These are phyloP conservation scores for Trichosporon sp. DNA, from an alignment of 1,284 basidiomycete genomes.

Conservation along the genomic window DNA sequence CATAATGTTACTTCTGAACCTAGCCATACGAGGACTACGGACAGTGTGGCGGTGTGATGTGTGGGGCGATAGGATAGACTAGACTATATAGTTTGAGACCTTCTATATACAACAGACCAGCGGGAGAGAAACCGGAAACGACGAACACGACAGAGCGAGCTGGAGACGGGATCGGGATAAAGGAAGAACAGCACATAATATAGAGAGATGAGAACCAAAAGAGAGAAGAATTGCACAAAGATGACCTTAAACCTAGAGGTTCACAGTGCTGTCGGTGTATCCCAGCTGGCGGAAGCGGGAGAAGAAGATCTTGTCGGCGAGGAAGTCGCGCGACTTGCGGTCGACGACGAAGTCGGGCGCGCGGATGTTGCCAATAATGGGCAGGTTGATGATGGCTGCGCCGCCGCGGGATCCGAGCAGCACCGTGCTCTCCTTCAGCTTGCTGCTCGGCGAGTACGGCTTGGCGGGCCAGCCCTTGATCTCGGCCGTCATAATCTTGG, in stretches of 20 bases:
- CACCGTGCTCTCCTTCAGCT: conserved; percentile 20
- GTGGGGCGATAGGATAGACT: not conserved
- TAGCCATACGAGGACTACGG: not conserved
- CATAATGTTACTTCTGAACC: not conserved
- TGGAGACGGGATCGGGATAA: not conserved
- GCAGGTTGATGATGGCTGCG: conserved; percentile 29
- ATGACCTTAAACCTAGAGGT: not conserved
- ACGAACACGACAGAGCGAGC: not conserved
- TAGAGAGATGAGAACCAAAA: not conserved
- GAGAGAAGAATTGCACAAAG: not conserved
- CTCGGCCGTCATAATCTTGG: conserved; percentile 31
- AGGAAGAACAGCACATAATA: not conserved
- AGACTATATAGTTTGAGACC: not conserved
- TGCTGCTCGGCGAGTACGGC: conserved; percentile 20
- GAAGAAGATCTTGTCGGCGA: conserved; percentile 29
- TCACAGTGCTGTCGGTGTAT: not conserved
- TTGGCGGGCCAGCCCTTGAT: conserved; percentile 28
- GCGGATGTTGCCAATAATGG: conserved; percentile 25
- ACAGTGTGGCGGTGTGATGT: not conserved
- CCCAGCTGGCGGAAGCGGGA: conserved; percentile 22
- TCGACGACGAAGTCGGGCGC: conserved; percentile 28
- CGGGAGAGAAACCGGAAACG: not conserved
- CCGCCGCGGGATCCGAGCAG: conserved; percentile 33
- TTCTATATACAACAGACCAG: conserved; percentile 3
- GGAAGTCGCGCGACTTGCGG: conserved; percentile 27